A percentile compares a stretch with the other conserved stretches of the same genome.
These are phyloP conservation scores for Phyllosticta ampelicida DNA, from an alignment of 2,329 filamentous ascomycete species.

Conservation along the genomic window DNA sequence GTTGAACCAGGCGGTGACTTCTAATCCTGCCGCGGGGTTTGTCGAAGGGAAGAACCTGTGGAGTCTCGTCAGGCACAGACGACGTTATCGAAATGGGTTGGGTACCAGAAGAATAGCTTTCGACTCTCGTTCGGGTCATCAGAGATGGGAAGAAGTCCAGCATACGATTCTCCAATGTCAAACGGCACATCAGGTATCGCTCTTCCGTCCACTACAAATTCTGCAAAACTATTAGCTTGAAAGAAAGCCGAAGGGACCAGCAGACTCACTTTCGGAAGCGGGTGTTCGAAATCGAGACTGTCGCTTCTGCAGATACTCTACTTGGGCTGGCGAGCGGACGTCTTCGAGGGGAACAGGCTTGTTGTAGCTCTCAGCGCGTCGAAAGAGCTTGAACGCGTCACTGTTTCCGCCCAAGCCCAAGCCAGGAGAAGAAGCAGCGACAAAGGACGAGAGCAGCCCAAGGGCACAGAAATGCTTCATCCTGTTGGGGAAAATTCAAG, in stretches of 20 bases:
- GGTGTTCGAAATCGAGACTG: constrained; percentile 23
- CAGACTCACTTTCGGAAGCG: constrained; percentile 23
- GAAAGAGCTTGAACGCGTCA: not conserved
- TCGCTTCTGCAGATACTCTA: constrained; percentile 22
- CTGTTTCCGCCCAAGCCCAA: not conserved
- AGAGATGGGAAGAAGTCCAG: constrained; percentile 51
- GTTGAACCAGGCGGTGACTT: constrained; percentile 48
- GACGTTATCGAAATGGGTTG: too few species aligned
- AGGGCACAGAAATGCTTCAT: not conserved
- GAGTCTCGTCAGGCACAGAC: not conserved
- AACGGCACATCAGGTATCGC: constrained; percentile 58
- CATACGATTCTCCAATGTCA: constrained; percentile 55
- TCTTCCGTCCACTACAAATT: constrained; percentile 53
- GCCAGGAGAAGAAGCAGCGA: not conserved
- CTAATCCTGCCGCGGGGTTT: constrained; percentile 40
- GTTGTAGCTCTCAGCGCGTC: not conserved
- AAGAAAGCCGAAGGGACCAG: not conserved
- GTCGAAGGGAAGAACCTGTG: constrained; percentile 51
- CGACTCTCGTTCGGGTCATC: constrained; percentile 37
- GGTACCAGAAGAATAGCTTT: constrained; percentile 50
- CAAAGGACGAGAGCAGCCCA: not conserved
- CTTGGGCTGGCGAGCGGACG: not conserved
- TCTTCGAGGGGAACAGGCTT: not conserved
- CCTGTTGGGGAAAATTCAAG: not conserved
- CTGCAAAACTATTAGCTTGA: constrained; percentile 27